These are phyloP conservation scores for Setaria italica DNA, from an alignment of 202 grass and related monocot species.

Conservation along the genomic window DNA sequence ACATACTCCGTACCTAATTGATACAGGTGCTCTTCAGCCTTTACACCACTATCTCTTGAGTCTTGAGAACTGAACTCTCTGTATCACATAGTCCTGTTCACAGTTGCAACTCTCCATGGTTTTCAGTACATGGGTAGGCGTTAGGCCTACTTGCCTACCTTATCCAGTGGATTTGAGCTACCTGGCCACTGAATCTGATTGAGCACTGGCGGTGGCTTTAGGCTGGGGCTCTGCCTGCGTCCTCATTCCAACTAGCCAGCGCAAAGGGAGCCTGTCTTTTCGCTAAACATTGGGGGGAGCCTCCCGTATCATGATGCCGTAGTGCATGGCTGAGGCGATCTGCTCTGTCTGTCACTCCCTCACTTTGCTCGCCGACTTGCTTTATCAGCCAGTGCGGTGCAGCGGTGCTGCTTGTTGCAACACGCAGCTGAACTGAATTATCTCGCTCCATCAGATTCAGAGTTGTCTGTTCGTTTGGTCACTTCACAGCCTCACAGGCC, in stretches of 20 bases:
- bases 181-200: slow-evolving; percentile 29
- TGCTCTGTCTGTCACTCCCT: not conserved
- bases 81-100: not conserved
- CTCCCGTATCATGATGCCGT: not conserved
- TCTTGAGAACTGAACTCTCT: not conserved
- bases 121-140: not conserved
- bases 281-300: not conserved
- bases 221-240: not conserved
- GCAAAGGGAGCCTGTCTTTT: slow-evolving; percentile 6
- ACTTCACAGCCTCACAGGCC: too few relatives aligned
- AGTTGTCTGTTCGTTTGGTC: not conserved
- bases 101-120: not conserved
- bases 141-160: not conserved
- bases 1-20: not conserved
- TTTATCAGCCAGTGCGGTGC: not conserved
- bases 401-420: not conserved
- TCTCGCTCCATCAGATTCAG: not conserved
- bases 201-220: slow-evolving; percentile 27
- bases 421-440: not conserved
- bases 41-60: too few relatives aligned
- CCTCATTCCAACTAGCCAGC: not conserved
- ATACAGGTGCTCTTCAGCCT: not conserved
- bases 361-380: not conserved
- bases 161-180: slow-evolving; percentile 26
- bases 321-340: slow-evolving; percentile 9